Evolutionary conservation across 164 flowering plant genomes (phyloP).

Genomic region (Magnolia changhungtana): DNA sequence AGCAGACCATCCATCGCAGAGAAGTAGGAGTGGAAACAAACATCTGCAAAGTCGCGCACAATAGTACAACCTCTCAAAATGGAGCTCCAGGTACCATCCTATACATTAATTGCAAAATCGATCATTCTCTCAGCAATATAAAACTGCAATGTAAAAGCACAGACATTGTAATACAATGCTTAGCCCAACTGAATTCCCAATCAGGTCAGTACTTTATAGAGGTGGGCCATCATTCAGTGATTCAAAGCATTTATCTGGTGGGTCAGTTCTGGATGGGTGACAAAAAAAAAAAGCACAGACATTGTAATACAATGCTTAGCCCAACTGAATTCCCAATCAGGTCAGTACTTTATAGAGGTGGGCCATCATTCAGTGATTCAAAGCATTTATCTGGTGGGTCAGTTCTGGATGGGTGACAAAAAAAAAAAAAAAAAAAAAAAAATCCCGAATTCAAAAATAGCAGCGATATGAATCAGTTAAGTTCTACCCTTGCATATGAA

Average conservation of each 20-base stretch:
- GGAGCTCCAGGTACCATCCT: slow-evolving; percentile 28
- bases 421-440: too few relatives aligned
- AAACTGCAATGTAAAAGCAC: background rate
- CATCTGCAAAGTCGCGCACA: slow-evolving; percentile 23
- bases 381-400: background rate
- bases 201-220: background rate
- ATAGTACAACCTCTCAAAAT: slow-evolving; percentile 19
- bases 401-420: background rate
- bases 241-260: background rate
- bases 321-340: too few relatives aligned
- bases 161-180: background rate
- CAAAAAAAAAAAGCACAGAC: too few relatives aligned
- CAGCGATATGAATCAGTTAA: too few relatives aligned
- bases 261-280: background rate
- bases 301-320: background rate
- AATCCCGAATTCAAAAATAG: too few relatives aligned
- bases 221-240: background rate
- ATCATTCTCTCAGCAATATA: background rate
- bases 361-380: background rate
- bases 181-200: too few relatives aligned
- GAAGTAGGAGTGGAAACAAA: slow-evolving; percentile 22
- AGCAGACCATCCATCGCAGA: slow-evolving; percentile 27
- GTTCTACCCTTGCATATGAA: too few relatives aligned
- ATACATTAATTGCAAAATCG: background rate
- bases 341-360: background rate